These are phyloP conservation scores for Fusarium musae DNA, from an alignment of 2,329 filamentous ascomycete genomes.

Conservation along the genomic window DNA sequence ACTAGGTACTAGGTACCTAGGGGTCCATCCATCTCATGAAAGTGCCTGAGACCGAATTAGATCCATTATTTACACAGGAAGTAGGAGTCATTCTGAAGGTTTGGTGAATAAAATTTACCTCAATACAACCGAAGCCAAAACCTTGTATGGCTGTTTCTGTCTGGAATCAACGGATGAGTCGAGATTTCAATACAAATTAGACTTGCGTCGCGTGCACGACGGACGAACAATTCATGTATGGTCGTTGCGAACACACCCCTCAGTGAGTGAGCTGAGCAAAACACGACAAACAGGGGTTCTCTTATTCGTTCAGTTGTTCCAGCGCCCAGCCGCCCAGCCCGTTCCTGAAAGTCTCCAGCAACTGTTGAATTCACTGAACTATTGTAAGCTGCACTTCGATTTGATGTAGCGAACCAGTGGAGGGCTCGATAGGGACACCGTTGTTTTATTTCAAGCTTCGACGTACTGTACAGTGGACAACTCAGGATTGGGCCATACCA, in stretches of 20 bases:
- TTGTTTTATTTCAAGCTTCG: background rate
- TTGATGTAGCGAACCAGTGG: background rate
- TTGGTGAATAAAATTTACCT: background rate
- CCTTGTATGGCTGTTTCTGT: background rate
- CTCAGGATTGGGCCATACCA: background rate
- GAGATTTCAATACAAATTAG: background rate
- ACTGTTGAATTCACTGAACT: background rate
- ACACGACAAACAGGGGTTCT: constrained; percentile 35
- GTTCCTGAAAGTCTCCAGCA: constrained; percentile 4
- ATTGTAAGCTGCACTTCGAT: background rate
- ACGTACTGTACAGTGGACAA: background rate
- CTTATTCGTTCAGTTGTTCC: constrained; percentile 21
- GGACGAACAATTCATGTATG: constrained; percentile 1
- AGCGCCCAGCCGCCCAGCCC: background rate
- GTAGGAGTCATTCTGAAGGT: background rate
- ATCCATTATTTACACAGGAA: no score
- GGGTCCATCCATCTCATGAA: background rate
- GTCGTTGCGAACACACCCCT: background rate
- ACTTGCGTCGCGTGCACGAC: constrained; percentile 33
- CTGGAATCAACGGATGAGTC: background rate
- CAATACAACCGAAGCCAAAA: background rate
- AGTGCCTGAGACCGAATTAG: background rate
- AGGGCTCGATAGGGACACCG: background rate
- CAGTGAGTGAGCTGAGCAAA: constrained; percentile 8
- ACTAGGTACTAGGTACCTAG: background rate